Percentiles rank a stretch among this genome's conserved stretches.
Evolutionary conservation across 2,329 filamentous ascomycete genomes (phyloP).

Genomic region (Allantophomopsis lycopodina): DNA sequence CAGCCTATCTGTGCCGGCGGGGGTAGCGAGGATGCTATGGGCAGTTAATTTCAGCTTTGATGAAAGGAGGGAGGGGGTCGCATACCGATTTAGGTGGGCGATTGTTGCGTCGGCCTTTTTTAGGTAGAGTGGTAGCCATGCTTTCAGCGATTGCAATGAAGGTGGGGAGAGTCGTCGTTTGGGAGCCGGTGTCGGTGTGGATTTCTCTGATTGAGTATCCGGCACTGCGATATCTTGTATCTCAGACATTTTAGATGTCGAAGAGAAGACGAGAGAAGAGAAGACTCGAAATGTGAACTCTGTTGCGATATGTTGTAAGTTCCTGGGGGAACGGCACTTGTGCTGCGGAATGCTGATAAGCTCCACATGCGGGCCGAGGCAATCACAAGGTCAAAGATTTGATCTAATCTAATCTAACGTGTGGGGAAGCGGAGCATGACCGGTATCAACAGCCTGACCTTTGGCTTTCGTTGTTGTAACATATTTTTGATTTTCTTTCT

Average conservation of each 20-base stretch:
- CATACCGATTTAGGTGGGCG: slow-evolving; percentile 34
- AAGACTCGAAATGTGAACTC: too few relatives aligned
- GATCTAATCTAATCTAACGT: too few relatives aligned
- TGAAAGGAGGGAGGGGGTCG: background rate
- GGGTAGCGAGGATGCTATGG: slow-evolving; percentile 43
- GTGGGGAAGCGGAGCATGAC: too few relatives aligned
- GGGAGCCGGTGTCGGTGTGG: slow-evolving; percentile 6
- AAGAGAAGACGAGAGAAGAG: too few relatives aligned
- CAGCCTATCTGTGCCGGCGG: slow-evolving; percentile 54
- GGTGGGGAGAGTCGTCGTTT: slow-evolving; percentile 5
- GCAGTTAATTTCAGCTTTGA: too few relatives aligned
- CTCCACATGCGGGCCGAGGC: too few relatives aligned
- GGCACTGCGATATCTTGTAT: slow-evolving; percentile 8
- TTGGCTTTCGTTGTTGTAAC: too few relatives aligned
- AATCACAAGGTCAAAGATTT: too few relatives aligned
- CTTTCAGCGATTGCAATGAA: slow-evolving; percentile 8
- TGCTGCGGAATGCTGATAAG: too few relatives aligned
- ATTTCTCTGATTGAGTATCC: slow-evolving; percentile 8
- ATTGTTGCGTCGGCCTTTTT: slow-evolving; percentile 21
- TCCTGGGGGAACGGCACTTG: too few relatives aligned
- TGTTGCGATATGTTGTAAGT: background rate
- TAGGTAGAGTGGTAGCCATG: slow-evolving; percentile 18
- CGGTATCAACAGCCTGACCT: too few relatives aligned
- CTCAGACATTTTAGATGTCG: slow-evolving; percentile 11
- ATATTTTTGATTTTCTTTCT: too few relatives aligned